Evolutionary conservation across 2,329 filamentous ascomycete species (phyloP).

Genomic region (Aspergillus calidoustus): DNA sequence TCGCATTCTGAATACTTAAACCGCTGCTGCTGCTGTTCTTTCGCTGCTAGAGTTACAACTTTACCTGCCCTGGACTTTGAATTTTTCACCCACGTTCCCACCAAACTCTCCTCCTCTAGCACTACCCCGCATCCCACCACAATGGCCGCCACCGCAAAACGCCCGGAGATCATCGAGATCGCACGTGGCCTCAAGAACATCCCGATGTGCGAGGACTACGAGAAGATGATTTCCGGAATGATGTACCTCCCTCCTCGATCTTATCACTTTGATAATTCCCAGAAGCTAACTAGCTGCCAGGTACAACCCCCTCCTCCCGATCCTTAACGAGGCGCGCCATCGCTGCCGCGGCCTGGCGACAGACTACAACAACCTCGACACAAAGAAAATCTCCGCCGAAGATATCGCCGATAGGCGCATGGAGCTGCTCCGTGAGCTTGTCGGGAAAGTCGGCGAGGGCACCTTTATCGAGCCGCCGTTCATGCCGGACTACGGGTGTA

Average conservation of each 20-base stretch:
- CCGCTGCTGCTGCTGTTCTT: too few species aligned
- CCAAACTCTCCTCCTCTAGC: neutral
- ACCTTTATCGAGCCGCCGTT: constrained; percentile 41
- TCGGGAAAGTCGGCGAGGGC: constrained; percentile 35
- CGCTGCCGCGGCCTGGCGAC: constrained; percentile 30
- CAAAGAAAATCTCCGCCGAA: constrained; percentile 32
- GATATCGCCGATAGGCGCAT: constrained; percentile 31
- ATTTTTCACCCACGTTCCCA: neutral
- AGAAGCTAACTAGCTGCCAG: constrained; percentile 21
- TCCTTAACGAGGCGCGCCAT: constrained; percentile 35
- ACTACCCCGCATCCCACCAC: neutral
- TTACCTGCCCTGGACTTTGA: neutral
- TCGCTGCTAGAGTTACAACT: too few species aligned
- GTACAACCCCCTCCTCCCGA: constrained; percentile 35
- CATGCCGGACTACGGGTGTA: constrained; percentile 39
- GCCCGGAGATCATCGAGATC: constrained; percentile 36
- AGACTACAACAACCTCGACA: constrained; percentile 37
- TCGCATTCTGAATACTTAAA: too few species aligned
- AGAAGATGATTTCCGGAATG: constrained; percentile 43
- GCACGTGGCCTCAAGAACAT: constrained; percentile 31
- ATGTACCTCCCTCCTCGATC: constrained; percentile 27
- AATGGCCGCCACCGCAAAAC: constrained; percentile 31
- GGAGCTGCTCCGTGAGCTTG: constrained; percentile 32
- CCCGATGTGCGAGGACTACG: constrained; percentile 41
- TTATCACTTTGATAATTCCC: neutral